Conservation (phyloP, 2,329 filamentous ascomycete genomes). For the Ciborinia camelliae region DNA sequence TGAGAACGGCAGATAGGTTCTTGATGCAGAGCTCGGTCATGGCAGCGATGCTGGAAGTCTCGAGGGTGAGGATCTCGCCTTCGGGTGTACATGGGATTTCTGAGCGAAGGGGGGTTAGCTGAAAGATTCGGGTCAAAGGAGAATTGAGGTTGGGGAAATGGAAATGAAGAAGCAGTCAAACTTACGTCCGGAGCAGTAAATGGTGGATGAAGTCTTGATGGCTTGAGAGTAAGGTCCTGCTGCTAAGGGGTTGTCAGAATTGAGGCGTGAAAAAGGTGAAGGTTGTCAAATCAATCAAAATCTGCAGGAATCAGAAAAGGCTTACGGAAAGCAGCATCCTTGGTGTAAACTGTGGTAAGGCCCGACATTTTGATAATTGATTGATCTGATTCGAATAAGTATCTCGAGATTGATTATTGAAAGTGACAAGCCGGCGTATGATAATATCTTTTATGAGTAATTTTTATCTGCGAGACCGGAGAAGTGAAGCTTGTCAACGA, state of each 20-base stretch:
- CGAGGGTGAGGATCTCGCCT: constrained; percentile 39
- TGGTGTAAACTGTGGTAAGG: constrained; percentile 36
- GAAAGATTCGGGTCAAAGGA: constrained; percentile 51
- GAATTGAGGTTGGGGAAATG: constrained; percentile 14
- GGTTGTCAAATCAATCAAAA: neutral
- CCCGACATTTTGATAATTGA: constrained; percentile 34
- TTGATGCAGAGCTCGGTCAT: constrained; percentile 65
- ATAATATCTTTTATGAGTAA: neutral
- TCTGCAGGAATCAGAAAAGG: neutral
- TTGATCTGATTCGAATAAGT: neutral
- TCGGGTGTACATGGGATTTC: constrained; percentile 39
- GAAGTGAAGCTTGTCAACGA: neutral
- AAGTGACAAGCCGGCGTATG: neutral
- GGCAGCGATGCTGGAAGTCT: constrained; percentile 60
- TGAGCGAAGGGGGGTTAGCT: constrained; percentile 51
- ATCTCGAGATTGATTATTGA: neutral
- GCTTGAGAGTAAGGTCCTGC: constrained; percentile 20
- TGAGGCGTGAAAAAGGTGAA: neutral
- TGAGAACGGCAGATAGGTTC: constrained; percentile 83
- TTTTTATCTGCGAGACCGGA: constrained; percentile 18
- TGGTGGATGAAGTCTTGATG: constrained; percentile 61
- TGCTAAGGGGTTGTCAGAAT: constrained; percentile 14
- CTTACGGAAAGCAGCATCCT: constrained; percentile 39
- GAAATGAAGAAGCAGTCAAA: neutral
- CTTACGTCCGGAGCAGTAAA: constrained; percentile 59